Conservation (phyloP, 2,329 filamentous ascomycete genomes). For the Fusarium graminum region DNA sequence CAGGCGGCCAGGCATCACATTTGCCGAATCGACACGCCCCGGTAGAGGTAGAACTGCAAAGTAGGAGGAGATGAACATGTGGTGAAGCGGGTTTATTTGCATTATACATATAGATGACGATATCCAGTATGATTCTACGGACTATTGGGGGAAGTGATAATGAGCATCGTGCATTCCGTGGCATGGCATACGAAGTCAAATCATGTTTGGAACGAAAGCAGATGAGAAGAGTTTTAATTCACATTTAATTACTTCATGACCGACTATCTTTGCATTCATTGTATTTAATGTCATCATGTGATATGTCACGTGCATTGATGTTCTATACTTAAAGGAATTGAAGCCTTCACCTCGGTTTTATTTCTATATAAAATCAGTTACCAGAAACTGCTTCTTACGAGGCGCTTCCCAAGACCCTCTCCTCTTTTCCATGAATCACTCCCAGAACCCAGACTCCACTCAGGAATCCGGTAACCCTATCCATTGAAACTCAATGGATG, state of each 20-base stretch:
- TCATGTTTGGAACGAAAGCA: conserved; percentile 7
- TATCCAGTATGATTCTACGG: conserved; percentile 35
- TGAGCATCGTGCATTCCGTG: conserved; percentile 29
- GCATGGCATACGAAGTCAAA: conserved; percentile 24
- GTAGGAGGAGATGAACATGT: conserved; percentile 25
- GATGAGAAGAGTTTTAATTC: neutral
- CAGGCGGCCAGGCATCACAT: conserved; percentile 68
- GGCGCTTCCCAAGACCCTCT: neutral
- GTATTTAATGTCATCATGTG: no score
- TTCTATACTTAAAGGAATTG: neutral
- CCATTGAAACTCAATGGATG: conserved; percentile 44
- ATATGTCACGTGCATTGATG: conserved; percentile 12
- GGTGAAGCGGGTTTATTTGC: conserved; percentile 35
- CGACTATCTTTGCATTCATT: no score
- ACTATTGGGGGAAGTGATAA: conserved; percentile 22
- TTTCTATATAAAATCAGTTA: neutral
- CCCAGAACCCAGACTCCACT: neutral
- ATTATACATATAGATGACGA: conserved; percentile 40
- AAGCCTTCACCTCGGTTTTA: neutral
- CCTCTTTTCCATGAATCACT: neutral
- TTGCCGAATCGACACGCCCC: conserved; percentile 63
- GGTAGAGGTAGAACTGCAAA: conserved; percentile 36
- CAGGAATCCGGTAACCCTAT: neutral
- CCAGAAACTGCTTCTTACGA: neutral
- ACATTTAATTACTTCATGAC: neutral